Conservation (phyloP, 768 basidiomycete genomes). For the Leucocoprinus sp. region DNA sequence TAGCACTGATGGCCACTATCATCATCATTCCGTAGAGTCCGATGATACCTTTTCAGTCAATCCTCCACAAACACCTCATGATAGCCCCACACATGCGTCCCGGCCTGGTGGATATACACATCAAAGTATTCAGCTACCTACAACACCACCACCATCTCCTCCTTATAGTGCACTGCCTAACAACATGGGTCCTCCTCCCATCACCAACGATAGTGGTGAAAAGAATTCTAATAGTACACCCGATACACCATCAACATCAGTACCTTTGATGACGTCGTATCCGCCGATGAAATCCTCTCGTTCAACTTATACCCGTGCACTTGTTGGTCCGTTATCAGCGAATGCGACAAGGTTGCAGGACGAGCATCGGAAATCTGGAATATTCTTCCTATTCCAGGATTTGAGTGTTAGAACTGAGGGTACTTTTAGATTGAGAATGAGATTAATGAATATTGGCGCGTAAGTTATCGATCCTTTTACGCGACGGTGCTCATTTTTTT, state of each 20-base stretch:
- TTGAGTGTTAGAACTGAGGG: slow-evolving; percentile 92
- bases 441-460: slow-evolving; percentile 88
- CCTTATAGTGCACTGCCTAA: background rate
- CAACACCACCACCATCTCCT: background rate
- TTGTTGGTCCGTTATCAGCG: slow-evolving; percentile 83
- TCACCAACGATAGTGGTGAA: background rate
- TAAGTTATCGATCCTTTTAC: slow-evolving; percentile 38
- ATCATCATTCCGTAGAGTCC: background rate
- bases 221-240: slow-evolving; percentile 1
- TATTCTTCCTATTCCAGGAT: slow-evolving; percentile 95
- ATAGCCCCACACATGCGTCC: background rate
- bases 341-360: slow-evolving; percentile 81
- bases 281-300: slow-evolving; percentile 29
- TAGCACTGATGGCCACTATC: background rate
- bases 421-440: slow-evolving; percentile 75
- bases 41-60: background rate
- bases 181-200: background rate
- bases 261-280: slow-evolving; percentile 15
- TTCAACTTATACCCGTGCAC: slow-evolving; percentile 71
- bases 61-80: slow-evolving; percentile 1
- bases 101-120: background rate
- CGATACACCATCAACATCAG: background rate
- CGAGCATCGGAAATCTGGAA: slow-evolving; percentile 77
- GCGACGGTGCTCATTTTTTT: background rate
- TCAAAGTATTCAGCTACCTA: slow-evolving; percentile 6